Conservation (phyloP, 192 early-diverging fungal species). For the Mortierella claussenii region DNA sequence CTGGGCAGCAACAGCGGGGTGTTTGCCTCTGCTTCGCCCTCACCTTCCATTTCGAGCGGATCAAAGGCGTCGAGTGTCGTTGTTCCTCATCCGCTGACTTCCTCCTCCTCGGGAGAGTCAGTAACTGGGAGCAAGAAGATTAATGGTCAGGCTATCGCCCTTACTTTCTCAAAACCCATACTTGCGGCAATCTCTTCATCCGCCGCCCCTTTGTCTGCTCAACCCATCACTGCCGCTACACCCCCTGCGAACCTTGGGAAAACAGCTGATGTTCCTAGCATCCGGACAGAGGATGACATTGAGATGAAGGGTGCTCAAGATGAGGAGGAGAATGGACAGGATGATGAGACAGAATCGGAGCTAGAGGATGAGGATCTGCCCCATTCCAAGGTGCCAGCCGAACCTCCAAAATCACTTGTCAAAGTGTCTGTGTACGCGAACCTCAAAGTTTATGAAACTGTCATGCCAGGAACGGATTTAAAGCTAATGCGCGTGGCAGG, state of each 20-base stretch:
- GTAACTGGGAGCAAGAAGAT: neutral
- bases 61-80: neutral
- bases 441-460: conserved; percentile 46
- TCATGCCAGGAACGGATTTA: conserved; percentile 48
- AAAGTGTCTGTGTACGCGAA: conserved; percentile 42
- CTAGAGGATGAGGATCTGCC: conserved; percentile 32
- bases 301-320: conserved; percentile 24
- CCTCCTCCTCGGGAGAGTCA: too few species aligned
- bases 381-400: neutral
- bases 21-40: conserved; percentile 3
- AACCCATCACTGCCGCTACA: neutral
- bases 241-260: neutral
- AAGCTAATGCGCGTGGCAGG: conserved; percentile 53
- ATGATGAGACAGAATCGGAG: conserved; percentile 51
- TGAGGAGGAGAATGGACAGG: conserved; percentile 5
- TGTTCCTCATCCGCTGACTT: too few species aligned
- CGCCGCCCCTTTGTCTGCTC: neutral
- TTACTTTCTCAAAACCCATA: conserved; percentile 1
- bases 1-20: conserved; percentile 10
- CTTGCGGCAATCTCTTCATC: neutral
- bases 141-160: neutral
- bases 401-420: conserved; percentile 33
- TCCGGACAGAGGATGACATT: conserved; percentile 8
- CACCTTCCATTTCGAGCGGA: conserved; percentile 1
- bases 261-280: neutral